Evolutionary conservation across 2,329 filamentous ascomycete genomes (phyloP), one percentile per base, ranked within the genome.

Genomic region (Botrytis hyacinthi): DNA sequence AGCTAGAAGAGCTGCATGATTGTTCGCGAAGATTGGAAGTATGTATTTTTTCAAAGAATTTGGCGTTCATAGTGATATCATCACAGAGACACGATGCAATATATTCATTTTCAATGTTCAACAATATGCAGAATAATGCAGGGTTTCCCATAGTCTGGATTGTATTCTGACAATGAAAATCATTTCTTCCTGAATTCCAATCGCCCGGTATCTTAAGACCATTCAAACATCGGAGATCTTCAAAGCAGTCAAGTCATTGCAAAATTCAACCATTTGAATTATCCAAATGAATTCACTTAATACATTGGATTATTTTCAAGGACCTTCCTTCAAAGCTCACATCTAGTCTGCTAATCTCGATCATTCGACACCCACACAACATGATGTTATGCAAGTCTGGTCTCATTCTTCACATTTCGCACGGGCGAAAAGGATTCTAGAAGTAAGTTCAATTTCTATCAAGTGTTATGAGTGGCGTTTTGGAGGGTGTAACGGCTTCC

Each of bases 1-100:
- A 70, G 82, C 81, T 72, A 82, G 82, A 80, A 81, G 82, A 73
- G 81, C 82, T 37, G 82, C 82, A 70, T 83, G 75, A 80, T 68
- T 72, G 37, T 70, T 57, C n/a, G 14, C 54, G 29, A 35, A 22
- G 40, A 51, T 54, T 40, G 51, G 51, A 54, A 72, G 70, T 46
- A 46, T 72, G 40, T 42, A 42, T 14, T 59, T 67, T 57, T 46
- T 57, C 48, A n/a, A 68, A 61, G 62, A n/a, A 35, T 72, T 59
- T 37, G 37, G 70, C 60, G 70, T 72, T 65, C 46, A 57, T 57
- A 29, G 70, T 42, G 60, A 72, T 32, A 59, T 67, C 60, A 67
- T 40, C 54, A 65, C 70, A 65, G 60, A 54, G 54, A 54, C n/a
- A 42, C 54, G 44, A 66, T 51, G 37, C 68, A 62, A 70, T 61